These are phyloP conservation scores for Fusarium fujikuroi DNA, from an alignment of 2,329 filamentous ascomycete genomes.

Conservation along the genomic window DNA sequence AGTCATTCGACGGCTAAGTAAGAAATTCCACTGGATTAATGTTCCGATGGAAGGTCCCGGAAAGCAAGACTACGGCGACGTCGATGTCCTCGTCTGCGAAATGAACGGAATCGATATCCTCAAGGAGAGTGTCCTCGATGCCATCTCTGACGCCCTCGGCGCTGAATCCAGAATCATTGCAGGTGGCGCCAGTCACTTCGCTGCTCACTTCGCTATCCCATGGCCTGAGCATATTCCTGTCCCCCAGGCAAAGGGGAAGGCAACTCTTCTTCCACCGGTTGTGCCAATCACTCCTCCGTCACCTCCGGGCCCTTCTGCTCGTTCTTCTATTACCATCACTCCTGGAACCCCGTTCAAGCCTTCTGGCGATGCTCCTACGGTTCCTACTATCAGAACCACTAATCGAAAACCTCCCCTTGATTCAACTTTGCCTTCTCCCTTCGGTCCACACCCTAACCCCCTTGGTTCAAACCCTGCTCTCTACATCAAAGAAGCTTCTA, in stretches of 20 bases:
- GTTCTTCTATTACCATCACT: neutral
- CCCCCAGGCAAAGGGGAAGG: neutral
- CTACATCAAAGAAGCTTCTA: neutral
- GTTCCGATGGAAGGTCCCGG: conserved; percentile 74
- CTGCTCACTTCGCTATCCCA: conserved; percentile 64
- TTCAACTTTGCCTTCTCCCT: neutral
- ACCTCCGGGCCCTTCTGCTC: neutral
- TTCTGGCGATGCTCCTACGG: neutral
- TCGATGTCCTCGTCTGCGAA: conserved; percentile 73
- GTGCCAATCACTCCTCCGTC: neutral
- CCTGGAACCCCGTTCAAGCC: neutral
- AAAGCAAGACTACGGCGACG: conserved; percentile 76
- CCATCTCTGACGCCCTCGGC: conserved; percentile 48
- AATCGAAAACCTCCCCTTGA: neutral
- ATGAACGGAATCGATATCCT: conserved; percentile 33
- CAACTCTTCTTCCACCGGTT: neutral
- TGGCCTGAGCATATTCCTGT: conserved; percentile 54
- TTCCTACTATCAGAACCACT: too few relatives aligned
- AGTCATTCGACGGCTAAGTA: conserved; percentile 58
- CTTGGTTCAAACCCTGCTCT: neutral
- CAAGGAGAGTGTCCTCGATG: conserved; percentile 46
- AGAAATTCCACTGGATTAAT: conserved; percentile 62
- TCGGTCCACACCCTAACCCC: neutral
- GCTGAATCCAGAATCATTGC: conserved; percentile 55
- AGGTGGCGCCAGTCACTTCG: conserved; percentile 31